Evolutionary conservation across 208 protist genomes (phyloP).

Genomic region (Herpetomonas tarakana): DNA sequence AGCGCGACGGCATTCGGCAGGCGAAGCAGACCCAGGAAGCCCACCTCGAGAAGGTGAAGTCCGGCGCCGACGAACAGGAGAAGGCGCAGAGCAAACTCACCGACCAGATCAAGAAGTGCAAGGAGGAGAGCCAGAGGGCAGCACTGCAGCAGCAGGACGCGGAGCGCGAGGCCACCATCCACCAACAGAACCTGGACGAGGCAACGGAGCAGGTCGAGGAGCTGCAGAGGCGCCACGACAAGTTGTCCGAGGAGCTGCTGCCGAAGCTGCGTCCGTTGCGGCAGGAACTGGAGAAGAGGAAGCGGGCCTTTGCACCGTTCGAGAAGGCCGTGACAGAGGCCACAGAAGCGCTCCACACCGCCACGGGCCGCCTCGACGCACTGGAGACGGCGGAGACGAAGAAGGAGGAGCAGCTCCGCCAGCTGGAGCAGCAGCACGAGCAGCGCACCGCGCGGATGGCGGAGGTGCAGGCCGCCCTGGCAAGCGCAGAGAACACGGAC

Average conservation of each 20-base stretch:
- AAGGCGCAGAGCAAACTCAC: constrained; percentile 59
- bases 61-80: constrained; percentile 62
- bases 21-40: constrained; percentile 64
- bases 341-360: constrained; percentile 43
- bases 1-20: constrained; percentile 54
- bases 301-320: constrained; percentile 87
- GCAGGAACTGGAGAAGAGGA: constrained; percentile 90
- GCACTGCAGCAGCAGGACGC: constrained; percentile 79
- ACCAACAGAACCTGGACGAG: constrained; percentile 82
- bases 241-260: constrained; percentile 76
- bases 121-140: constrained; percentile 75
- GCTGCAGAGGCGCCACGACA: constrained; percentile 62
- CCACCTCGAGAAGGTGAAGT: constrained; percentile 71
- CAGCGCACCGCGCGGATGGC: constrained; percentile 26
- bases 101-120: constrained; percentile 83
- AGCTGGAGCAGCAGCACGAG: constrained; percentile 28
- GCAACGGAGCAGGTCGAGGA: constrained; percentile 44
- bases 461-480: constrained; percentile 51
- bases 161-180: constrained; percentile 75
- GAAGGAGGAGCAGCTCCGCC: constrained; percentile 26
- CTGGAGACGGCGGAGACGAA: constrained; percentile 31
- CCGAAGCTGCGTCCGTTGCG: constrained; percentile 78
- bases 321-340: constrained; percentile 75
- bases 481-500: constrained; percentile 30
- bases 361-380: constrained; percentile 32